Percentiles rank a stretch among this genome's conserved stretches.
Conservation (phyloP, 1,284 basidiomycete genomes). For the Ceratobasidium papillatum region DNA sequence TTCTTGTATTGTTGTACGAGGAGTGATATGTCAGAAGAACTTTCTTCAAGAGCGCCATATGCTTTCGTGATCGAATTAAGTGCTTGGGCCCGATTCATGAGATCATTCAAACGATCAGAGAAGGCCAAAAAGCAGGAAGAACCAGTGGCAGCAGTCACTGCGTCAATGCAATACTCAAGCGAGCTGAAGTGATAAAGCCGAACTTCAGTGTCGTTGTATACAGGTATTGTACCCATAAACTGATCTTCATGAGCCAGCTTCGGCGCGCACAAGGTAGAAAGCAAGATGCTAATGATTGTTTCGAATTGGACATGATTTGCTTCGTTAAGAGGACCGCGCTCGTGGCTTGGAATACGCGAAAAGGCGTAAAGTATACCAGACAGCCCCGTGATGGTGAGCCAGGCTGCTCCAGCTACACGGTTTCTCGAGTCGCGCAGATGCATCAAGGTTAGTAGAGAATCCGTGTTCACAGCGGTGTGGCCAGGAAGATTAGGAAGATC, state of each 20-base stretch:
- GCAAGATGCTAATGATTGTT: background rate
- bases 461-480: background rate
- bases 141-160: background rate
- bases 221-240: background rate
- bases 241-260: background rate
- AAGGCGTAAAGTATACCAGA: conserved; percentile 10
- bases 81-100: background rate
- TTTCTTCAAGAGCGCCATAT: background rate
- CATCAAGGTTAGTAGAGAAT: background rate
- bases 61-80: background rate
- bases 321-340: background rate
- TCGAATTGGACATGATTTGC: background rate
- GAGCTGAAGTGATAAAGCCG: background rate
- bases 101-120: background rate
- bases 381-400: background rate
- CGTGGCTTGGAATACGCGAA: background rate
- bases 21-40: background rate
- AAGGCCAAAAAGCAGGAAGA: background rate
- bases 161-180: conserved; percentile 1
- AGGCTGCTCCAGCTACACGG: background rate
- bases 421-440: conserved; percentile 3
- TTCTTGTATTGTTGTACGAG: background rate
- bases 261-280: background rate
- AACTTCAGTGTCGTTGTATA: conserved; percentile 3
- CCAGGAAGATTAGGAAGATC: background rate